Conservation (phyloP, 345 rosid genomes). For the Pistacia vera region DNA sequence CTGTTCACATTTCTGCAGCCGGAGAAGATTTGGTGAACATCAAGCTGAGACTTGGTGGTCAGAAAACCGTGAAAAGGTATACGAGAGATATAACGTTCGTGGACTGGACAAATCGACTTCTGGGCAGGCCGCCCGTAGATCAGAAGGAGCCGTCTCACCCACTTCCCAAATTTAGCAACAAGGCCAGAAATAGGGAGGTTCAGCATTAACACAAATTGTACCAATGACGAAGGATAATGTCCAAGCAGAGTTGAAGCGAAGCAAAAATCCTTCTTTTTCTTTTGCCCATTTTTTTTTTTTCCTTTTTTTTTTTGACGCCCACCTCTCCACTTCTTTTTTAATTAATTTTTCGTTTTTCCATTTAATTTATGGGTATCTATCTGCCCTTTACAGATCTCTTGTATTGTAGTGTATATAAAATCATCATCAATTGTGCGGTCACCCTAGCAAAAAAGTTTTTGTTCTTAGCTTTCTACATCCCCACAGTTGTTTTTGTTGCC, state of each 20-base stretch:
- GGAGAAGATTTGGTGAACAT: conserved; percentile 91
- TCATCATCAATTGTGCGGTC: conserved; percentile 32
- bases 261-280: conserved; percentile 7
- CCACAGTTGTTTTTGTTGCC: not conserved
- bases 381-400: conserved; percentile 35
- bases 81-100: conserved; percentile 77
- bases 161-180: conserved; percentile 50
- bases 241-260: conserved; percentile 9
- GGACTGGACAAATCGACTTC: conserved; percentile 70
- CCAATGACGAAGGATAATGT: conserved; percentile 1
- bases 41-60: conserved; percentile 99
- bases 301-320: conserved; percentile 9
- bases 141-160: conserved; percentile 58
- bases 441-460: conserved; percentile 25
- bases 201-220: conserved; percentile 22
- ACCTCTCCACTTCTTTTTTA: not conserved
- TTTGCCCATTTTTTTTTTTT: not conserved
- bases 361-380: conserved; percentile 33
- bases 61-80: conserved; percentile 91
- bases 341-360: conserved; percentile 26
- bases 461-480: conserved; percentile 15
- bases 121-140: conserved; percentile 50
- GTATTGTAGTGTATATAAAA: conserved; percentile 56
- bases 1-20: conserved; percentile 46
- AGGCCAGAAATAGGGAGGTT: conserved; percentile 24